Evolutionary conservation across 352 stramenopile genomes (phyloP).

Genomic region (Pythium brassicae): DNA sequence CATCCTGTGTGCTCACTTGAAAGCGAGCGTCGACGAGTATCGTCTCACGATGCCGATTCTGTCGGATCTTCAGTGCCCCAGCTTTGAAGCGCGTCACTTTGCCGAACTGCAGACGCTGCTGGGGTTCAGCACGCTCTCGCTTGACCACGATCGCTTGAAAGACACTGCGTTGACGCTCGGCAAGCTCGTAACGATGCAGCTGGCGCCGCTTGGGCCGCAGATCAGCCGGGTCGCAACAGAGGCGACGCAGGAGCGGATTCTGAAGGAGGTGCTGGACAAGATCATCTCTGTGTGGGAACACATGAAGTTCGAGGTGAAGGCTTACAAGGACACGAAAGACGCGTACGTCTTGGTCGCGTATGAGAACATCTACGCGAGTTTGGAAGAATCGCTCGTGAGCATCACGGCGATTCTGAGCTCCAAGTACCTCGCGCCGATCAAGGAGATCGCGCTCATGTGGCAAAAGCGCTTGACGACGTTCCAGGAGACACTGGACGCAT

Average conservation of each 20-base stretch:
- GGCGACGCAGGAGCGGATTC: conserved; percentile 77
- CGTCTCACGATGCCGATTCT: conserved; percentile 75
- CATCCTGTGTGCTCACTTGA: conserved; percentile 53
- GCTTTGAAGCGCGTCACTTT: conserved; percentile 68
- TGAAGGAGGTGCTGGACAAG: conserved; percentile 90
- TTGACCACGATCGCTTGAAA: conserved; percentile 8
- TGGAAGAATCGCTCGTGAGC: conserved; percentile 90
- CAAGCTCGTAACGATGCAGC: conserved; percentile 74
- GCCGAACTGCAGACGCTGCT: conserved; percentile 52
- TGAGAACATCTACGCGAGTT: conserved; percentile 69
- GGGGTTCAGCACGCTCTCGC: conserved; percentile 66
- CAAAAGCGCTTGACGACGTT: conserved; percentile 66
- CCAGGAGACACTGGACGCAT: conserved; percentile 79
- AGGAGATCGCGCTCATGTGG: conserved; percentile 62
- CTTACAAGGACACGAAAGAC: conserved; percentile 90
- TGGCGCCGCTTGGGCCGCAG: conserved; percentile 64
- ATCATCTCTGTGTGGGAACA: conserved; percentile 77
- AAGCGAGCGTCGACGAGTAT: conserved; percentile 78
- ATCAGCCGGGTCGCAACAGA: conserved; percentile 85
- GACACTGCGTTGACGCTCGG: conserved; percentile 60
- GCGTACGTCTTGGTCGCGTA: conserved; percentile 77
- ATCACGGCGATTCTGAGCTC: conserved; percentile 89
- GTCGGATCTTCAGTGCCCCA: conserved; percentile 44
- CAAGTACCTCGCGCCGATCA: conserved; percentile 82
- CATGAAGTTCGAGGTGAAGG: conserved; percentile 85